A percentile compares a stretch with the other conserved stretches of the same genome.
Evolutionary conservation across 257 asterid genomes (phyloP).

Genomic region (Gentiana macrophylla): DNA sequence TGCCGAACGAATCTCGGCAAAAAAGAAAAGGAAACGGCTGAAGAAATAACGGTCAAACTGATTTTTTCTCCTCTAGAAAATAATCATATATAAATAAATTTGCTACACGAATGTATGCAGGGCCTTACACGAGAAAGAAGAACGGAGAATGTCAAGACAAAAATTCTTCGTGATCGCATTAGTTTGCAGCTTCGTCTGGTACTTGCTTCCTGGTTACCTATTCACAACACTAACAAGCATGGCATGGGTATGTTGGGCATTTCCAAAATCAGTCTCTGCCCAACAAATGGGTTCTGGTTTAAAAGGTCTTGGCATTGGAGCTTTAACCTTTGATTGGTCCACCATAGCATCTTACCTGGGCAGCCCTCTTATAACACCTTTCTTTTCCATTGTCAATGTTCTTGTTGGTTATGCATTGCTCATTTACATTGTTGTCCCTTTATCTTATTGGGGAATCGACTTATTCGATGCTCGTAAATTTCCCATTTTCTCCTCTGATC

Average conservation of each 20-base stretch:
- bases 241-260: conserved; percentile 81
- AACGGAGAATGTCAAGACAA: conserved; percentile 61
- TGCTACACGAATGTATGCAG: conserved; percentile 24
- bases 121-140: conserved; percentile 89
- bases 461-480: conserved; percentile 55
- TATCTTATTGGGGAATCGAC: conserved; percentile 72
- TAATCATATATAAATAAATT: too few species aligned
- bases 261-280: conserved; percentile 75
- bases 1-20: too few species aligned
- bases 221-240: conserved; percentile 73
- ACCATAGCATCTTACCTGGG: conserved; percentile 65
- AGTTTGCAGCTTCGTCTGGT: conserved; percentile 85
- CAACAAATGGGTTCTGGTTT: conserved; percentile 89
- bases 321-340: conserved; percentile 76
- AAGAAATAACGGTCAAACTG: too few species aligned
- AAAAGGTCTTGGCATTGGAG: conserved; percentile 77
- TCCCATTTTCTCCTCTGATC: conserved; percentile 79
- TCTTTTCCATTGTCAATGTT: conserved; percentile 73
- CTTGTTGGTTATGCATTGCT: conserved; percentile 51
- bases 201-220: conserved; percentile 69
- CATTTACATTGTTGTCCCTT: conserved; percentile 57
- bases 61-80: too few species aligned
- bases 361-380: conserved; percentile 83
- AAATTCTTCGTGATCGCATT: conserved; percentile 67
- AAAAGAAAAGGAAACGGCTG: too few species aligned